These are phyloP conservation scores for Aspergillus funiculosus DNA, from an alignment of 495 filamentous ascomycete species.

Conservation along the genomic window DNA sequence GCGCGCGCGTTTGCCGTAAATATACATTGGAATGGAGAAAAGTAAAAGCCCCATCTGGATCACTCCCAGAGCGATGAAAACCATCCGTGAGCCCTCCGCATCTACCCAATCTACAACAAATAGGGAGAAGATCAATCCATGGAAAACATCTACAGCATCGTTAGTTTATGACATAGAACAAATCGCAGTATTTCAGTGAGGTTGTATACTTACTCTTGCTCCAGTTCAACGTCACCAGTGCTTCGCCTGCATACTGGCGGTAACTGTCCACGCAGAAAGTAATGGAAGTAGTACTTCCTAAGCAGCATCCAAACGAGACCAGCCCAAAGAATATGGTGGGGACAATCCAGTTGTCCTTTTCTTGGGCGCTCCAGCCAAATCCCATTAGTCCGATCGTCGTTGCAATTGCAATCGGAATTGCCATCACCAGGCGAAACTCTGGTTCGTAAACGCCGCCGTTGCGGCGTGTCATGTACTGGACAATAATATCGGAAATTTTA, in stretches of 20 bases:
- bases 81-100: constrained; percentile 64
- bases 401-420: constrained; percentile 66
- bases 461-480: constrained; percentile 67
- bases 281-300: constrained; percentile 90
- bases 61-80: constrained; percentile 77
- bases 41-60: constrained; percentile 74
- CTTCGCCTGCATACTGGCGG: constrained; percentile 89
- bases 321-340: constrained; percentile 90
- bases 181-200: too few relatives aligned
- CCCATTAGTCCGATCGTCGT: constrained; percentile 87
- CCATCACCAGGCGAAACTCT: constrained; percentile 93
- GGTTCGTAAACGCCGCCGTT: constrained; percentile 95
- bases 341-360: constrained; percentile 77
- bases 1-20: constrained; percentile 87
- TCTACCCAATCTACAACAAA: constrained; percentile 88
- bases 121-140: constrained; percentile 82
- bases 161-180: constrained; percentile 1
- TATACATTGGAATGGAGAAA: constrained; percentile 87
- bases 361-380: constrained; percentile 82
- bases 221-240: constrained; percentile 90
- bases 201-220: constrained; percentile 61
- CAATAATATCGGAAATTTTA: constrained; percentile 79
- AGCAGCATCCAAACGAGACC: constrained; percentile 87
- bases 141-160: constrained; percentile 60
- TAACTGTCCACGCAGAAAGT: constrained; percentile 94